phyloP scores from a whole-genome alignment of 148 eudicot species.

The Persicaria tinctoria region DNA sequence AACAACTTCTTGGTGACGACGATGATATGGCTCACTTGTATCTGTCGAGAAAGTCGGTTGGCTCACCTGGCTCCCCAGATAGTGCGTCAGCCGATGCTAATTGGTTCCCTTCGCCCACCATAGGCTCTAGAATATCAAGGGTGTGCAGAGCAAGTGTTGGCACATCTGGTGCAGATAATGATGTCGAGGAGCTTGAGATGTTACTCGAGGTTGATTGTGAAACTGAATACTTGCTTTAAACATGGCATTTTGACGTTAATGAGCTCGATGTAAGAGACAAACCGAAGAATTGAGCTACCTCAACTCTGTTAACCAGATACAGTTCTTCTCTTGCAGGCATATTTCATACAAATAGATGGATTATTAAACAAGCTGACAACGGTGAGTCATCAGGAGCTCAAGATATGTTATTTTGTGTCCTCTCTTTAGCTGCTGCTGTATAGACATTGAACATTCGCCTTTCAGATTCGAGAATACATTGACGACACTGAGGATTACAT shows the following conservation, averaged over 20 bases:
- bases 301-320: too few relatives aligned
- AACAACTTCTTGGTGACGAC: conserved; percentile 69
- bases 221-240: too few relatives aligned
- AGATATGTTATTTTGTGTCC: neutral
- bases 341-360: conserved; percentile 72
- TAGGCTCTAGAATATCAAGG: conserved; percentile 52
- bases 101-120: conserved; percentile 50
- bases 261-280: too few relatives aligned
- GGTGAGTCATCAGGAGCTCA: conserved; percentile 18
- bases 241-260: neutral
- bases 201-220: conserved; percentile 45
- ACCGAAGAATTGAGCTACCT: too few relatives aligned
- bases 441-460: conserved; percentile 3
- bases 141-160: conserved; percentile 58
- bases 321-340: conserved; percentile 42
- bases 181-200: conserved; percentile 77
- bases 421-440: neutral
- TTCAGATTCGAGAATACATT: conserved; percentile 72
- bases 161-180: conserved; percentile 58
- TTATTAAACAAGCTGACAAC: conserved; percentile 60
- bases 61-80: conserved; percentile 38
- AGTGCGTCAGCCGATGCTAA: conserved; percentile 47
- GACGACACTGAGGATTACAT: conserved; percentile 82
- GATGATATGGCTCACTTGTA: conserved; percentile 80
- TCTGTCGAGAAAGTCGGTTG: conserved; percentile 50